Percentiles rank a stretch among this genome's conserved stretches.
These are phyloP conservation scores for Starmerella powellii DNA, from an alignment of 805 yeast genomes.

Conservation along the genomic window DNA sequence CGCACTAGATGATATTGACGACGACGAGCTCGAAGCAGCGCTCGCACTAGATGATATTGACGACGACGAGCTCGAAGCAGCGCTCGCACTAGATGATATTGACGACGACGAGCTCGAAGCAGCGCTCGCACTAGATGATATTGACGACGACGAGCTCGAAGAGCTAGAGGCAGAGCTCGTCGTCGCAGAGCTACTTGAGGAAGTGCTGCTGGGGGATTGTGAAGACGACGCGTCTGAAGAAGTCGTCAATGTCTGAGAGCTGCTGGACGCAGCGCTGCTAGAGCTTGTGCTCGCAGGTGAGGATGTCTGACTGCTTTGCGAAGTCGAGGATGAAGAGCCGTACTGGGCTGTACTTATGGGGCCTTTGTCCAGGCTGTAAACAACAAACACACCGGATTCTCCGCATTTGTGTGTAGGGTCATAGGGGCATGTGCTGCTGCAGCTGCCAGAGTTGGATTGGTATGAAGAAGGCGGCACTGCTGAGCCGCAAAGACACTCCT, in stretches of 20 bases:
- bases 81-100: no score
- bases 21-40: not conserved
- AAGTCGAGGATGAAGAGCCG: conserved; percentile 21
- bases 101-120: no score
- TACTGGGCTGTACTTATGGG: conserved; percentile 24
- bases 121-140: no score
- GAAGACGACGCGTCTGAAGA: no score
- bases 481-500: conserved; percentile 57
- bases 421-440: conserved; percentile 46
- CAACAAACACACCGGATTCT: conserved; percentile 37
- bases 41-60: not conserved
- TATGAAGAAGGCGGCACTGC: conserved; percentile 31
- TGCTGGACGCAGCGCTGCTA: not conserved
- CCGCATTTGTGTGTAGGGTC: conserved; percentile 55
- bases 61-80: not conserved
- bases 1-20: conserved; percentile 5
- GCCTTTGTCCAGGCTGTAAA: conserved; percentile 22
- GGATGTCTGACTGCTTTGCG: no score
- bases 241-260: conserved; percentile 20
- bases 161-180: not conserved
- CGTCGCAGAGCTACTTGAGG: conserved; percentile 22
- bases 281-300: conserved; percentile 2
- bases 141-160: no score
- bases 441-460: conserved; percentile 27
- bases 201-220: conserved; percentile 25